A percentile compares a stretch with the other conserved stretches of the same genome.
These are phyloP conservation scores for Cercospora janseana DNA, from an alignment of 2,329 filamentous ascomycete species.

Conservation along the genomic window DNA sequence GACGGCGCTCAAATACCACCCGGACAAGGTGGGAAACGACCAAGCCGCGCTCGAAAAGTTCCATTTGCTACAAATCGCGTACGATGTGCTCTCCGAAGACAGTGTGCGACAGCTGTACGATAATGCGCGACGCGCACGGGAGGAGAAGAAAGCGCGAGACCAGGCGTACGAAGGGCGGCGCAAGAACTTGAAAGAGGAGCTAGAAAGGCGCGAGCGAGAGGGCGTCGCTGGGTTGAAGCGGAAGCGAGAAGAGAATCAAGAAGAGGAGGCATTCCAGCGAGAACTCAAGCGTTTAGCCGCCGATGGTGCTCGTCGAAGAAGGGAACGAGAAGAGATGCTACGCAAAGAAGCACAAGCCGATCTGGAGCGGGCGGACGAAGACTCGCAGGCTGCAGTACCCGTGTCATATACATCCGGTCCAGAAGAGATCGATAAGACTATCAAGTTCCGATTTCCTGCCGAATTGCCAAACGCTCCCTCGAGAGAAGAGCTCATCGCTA, in stretches of 20 bases:
- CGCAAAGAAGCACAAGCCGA: slow-evolving; percentile 53
- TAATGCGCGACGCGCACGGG: slow-evolving; percentile 66
- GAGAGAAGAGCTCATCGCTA: slow-evolving; percentile 45
- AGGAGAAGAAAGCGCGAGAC: slow-evolving; percentile 67
- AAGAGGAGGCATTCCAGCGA: slow-evolving; percentile 59
- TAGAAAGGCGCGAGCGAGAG: slow-evolving; percentile 70
- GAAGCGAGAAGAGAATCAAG: slow-evolving; percentile 45
- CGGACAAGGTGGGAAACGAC: slow-evolving; percentile 73
- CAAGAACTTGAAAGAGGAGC: slow-evolving; percentile 77
- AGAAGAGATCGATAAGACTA: slow-evolving; percentile 55
- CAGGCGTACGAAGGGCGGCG: slow-evolving; percentile 71
- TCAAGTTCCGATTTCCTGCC: slow-evolving; percentile 53
- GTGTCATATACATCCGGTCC: slow-evolving; percentile 31
- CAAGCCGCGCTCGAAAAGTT: slow-evolving; percentile 72
- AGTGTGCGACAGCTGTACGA: slow-evolving; percentile 76
- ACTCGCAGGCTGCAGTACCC: slow-evolving; percentile 2
- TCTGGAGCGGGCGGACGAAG: slow-evolving; percentile 38
- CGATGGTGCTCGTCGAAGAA: slow-evolving; percentile 54
- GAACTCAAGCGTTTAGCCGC: slow-evolving; percentile 47
- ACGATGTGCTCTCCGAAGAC: slow-evolving; percentile 73
- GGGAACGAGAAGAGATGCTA: slow-evolving; percentile 55
- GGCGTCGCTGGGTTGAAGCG: slow-evolving; percentile 41
- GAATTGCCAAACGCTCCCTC: slow-evolving; percentile 39
- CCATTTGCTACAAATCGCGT: slow-evolving; percentile 80
- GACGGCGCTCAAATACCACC: slow-evolving; percentile 85